Evolutionary conservation across 805 yeast genomes (phyloP).

Genomic region (Schizosaccharomyces japonicus): DNA sequence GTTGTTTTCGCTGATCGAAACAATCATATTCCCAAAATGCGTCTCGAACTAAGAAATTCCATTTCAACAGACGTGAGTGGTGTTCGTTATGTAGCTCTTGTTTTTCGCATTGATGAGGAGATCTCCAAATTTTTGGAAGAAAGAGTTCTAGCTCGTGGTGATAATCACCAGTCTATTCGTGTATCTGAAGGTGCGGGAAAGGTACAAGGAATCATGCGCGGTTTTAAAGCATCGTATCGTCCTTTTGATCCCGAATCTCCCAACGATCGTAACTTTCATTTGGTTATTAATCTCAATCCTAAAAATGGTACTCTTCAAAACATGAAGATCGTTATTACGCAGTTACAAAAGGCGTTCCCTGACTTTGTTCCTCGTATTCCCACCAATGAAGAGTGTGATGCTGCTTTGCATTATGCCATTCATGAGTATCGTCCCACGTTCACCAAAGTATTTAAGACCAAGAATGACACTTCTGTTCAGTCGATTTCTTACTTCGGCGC

Average conservation of each 20-base stretch:
- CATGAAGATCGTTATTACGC: constrained; percentile 21
- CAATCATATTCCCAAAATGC: constrained; percentile 49
- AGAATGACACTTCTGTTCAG: no score
- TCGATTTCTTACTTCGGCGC: no score
- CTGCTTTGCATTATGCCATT: constrained; percentile 31
- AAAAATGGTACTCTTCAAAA: constrained; percentile 28
- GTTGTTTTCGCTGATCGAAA: constrained; percentile 63
- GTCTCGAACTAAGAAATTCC: constrained; percentile 38
- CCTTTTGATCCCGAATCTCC: constrained; percentile 30
- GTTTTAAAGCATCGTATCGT: constrained; percentile 50
- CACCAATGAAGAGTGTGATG: constrained; percentile 19
- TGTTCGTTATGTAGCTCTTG: constrained; percentile 39
- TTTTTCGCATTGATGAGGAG: constrained; percentile 27
- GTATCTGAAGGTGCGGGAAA: constrained; percentile 23
- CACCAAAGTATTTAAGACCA: constrained; percentile 20
- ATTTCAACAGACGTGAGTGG: constrained; percentile 20
- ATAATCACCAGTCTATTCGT: constrained; percentile 68
- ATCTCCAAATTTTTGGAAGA: not conserved
- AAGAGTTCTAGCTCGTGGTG: constrained; percentile 54
- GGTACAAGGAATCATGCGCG: constrained; percentile 42
- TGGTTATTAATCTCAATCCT: constrained; percentile 34
- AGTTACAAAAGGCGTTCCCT: constrained; percentile 23
- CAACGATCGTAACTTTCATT: constrained; percentile 38
- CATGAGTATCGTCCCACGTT: constrained; percentile 28
- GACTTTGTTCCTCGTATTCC: constrained; percentile 22